Evolutionary conservation across 2,329 filamentous ascomycete species (phyloP).

Genomic region (Beauveria sp.): DNA sequence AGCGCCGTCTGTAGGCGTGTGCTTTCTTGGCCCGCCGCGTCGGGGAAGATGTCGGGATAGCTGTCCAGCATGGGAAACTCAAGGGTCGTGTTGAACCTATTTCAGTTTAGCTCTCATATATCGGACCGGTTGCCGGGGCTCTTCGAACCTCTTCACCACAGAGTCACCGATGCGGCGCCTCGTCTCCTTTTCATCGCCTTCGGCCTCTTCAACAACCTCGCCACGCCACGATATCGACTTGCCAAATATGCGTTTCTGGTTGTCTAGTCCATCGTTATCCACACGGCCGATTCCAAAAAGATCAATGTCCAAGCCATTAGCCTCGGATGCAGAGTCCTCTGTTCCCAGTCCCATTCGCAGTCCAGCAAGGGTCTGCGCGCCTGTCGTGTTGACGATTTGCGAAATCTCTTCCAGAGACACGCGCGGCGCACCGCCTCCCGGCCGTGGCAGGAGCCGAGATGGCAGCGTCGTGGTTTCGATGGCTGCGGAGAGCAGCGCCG

Average conservation of each 20-base stretch:
- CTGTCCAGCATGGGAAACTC: constrained; percentile 74
- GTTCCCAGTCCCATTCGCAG: constrained; percentile 56
- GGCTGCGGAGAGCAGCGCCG: constrained; percentile 67
- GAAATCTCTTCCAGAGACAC: constrained; percentile 55
- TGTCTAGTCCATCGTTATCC: constrained; percentile 3
- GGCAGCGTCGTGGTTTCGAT: constrained; percentile 74
- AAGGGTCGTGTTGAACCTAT: constrained; percentile 43
- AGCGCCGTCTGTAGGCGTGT: constrained; percentile 49
- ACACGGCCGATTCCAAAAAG: constrained; percentile 19
- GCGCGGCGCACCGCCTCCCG: constrained; percentile 24
- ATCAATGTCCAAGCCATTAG: constrained; percentile 22
- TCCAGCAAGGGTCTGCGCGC: constrained; percentile 72
- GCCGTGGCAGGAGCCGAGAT: constrained; percentile 52
- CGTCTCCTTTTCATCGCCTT: constrained; percentile 6
- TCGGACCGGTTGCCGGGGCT: not conserved
- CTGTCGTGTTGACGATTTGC: constrained; percentile 62
- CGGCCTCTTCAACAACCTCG: not conserved
- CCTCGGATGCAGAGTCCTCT: constrained; percentile 21
- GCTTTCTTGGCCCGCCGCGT: constrained; percentile 25
- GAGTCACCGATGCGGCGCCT: constrained; percentile 13
- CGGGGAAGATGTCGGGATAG: constrained; percentile 67
- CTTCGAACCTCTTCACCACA: constrained; percentile 8
- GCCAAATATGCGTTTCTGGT: constrained; percentile 13
- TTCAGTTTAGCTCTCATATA: not conserved
- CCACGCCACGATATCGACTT: constrained; percentile 9